Evolutionary conservation across 1,139 yeast species (phyloP), one percentile per base, ranked within the genome.

Genomic region (Candida glucosophila): DNA sequence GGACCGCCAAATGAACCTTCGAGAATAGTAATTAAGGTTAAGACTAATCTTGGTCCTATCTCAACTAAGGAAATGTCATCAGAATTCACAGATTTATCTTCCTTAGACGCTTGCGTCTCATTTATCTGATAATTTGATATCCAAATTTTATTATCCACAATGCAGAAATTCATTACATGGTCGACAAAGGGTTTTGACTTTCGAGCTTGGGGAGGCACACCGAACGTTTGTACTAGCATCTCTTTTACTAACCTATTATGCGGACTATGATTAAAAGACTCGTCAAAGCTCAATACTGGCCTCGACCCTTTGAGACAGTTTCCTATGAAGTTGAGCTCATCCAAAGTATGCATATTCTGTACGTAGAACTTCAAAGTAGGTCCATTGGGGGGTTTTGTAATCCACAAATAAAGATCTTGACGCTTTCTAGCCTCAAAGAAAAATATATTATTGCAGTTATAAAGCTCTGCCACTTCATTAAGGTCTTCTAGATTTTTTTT

Each of bases 1-100:
- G 98, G 96, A 13, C 99, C 98, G 30, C 96, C 93, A 47, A 90
- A 92, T 3, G 97, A 85, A 25, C 98, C 99, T 58, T 90, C 98
- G 38, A 90, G 68, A 28, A 90, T 77, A 34, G 94, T 79, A 41
- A 90, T 88, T 40, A 82, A 77, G 4, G 98, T 90, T 61, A 92
- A 68, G 19, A 92, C 97, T 42, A 88, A 78, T 50, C 99, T 73
- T 28, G 99, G 99, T 3, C 99, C 99, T 41, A 90, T 86, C 62
- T 90, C 99, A 34, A 92, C 81, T 45, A 90, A 66, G 18, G 82
- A 74, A 34, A 81, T 55, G 39, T 80, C 83, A 35, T 70, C 67
- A 30, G 47, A 47, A 42, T 47, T 41, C 32, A 38, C 14, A 35
- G 54, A 53, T 22, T 57, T 63, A 29, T 56, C 64, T 20, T 66